Percentiles rank a stretch among this genome's conserved stretches.
Conservation (phyloP, 352 stramenopile genomes). For the Phytophthora aleatoria region DNA sequence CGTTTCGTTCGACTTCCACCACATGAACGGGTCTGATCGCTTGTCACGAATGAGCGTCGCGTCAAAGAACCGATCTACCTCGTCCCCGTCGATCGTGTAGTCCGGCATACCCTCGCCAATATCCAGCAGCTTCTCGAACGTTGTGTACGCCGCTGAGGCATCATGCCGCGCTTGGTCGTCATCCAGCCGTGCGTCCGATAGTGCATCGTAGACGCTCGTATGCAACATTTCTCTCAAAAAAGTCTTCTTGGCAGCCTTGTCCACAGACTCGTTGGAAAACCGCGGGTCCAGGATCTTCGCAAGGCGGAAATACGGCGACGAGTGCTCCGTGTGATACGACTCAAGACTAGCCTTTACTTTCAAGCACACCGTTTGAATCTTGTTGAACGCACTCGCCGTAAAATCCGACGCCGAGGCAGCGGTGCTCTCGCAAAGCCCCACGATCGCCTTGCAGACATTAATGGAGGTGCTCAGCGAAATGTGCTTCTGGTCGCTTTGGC, state of each 20-base stretch:
- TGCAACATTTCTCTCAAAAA: constrained; percentile 79
- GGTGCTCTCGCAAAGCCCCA: constrained; percentile 75
- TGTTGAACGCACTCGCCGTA: constrained; percentile 49
- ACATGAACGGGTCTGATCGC: constrained; percentile 77
- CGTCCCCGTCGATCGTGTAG: constrained; percentile 77
- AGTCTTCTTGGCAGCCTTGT: constrained; percentile 77
- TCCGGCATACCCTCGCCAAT: constrained; percentile 82
- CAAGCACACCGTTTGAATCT: constrained; percentile 76
- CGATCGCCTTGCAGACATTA: constrained; percentile 83
- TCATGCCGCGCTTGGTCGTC: constrained; percentile 63
- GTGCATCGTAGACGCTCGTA: constrained; percentile 70
- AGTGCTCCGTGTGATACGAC: constrained; percentile 70
- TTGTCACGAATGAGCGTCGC: constrained; percentile 82
- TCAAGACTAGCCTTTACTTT: constrained; percentile 77
- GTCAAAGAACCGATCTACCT: constrained; percentile 85
- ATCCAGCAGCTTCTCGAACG: constrained; percentile 81
- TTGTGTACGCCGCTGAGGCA: constrained; percentile 72
- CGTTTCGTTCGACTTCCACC: constrained; percentile 86
- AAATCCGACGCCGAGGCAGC: constrained; percentile 67
- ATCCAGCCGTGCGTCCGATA: constrained; percentile 60
- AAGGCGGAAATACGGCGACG: constrained; percentile 72
- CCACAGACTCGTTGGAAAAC: constrained; percentile 81
- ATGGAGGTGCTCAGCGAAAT: constrained; percentile 82
- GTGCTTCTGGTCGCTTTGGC: constrained; percentile 77
- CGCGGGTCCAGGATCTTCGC: constrained; percentile 80